Conservation (phyloP, 352 stramenopile genomes). For the Globisporangium recalcitrans region DNA sequence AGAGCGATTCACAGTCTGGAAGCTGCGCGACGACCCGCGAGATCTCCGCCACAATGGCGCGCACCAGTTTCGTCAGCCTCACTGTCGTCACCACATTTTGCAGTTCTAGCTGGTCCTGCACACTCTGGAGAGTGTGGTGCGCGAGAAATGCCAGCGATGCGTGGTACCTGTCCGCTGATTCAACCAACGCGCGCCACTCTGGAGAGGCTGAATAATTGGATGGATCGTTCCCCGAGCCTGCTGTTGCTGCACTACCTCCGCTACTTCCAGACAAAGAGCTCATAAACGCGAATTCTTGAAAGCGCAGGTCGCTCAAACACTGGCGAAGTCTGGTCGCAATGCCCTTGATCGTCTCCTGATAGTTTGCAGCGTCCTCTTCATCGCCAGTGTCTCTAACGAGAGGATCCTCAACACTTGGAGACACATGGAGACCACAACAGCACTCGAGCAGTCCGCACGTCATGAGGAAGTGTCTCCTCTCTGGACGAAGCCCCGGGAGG, state of each 20-base stretch:
- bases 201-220: constrained; percentile 5
- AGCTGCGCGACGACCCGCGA: constrained; percentile 38
- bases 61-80: constrained; percentile 13
- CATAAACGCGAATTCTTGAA: constrained; percentile 18
- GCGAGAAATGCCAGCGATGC: constrained; percentile 21
- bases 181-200: constrained; percentile 30
- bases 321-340: constrained; percentile 6
- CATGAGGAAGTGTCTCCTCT: constrained; percentile 4
- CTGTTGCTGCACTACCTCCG: neutral
- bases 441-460: constrained; percentile 10
- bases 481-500: neutral
- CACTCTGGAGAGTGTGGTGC: neutral
- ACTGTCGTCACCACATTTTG: neutral
- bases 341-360: neutral
- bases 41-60: constrained; percentile 27
- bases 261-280: neutral
- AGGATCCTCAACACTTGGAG: neutral
- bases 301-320: constrained; percentile 13
- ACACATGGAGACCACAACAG: neutral
- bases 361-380: neutral
- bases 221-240: neutral
- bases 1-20: constrained; percentile 54
- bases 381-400: neutral
- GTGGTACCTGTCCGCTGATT: constrained; percentile 33
- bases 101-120: constrained; percentile 5